Evolutionary conservation across 768 basidiomycete species (phyloP), one percentile per base, ranked within the genome.

Genomic region (Cystofilobasidium capitatum): DNA sequence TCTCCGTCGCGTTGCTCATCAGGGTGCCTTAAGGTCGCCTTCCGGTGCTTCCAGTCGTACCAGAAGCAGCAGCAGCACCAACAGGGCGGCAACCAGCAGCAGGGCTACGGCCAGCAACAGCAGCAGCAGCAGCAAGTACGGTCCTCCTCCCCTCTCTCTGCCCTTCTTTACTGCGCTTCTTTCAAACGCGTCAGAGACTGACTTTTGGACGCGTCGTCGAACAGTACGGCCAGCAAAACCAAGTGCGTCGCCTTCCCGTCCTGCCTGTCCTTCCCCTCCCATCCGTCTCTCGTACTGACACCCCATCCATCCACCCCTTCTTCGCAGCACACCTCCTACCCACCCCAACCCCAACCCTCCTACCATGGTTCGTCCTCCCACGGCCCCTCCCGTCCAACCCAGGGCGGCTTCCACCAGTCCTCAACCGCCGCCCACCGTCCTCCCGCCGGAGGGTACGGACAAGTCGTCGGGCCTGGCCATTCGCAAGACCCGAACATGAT

Each of bases 401-500:
- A 66, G 36, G 59, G 39, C 22, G 26, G 37, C 24, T 37, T 57
- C 29, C 64, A 65, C 35, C 64, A 65, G 55, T 31, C 33, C n/a
- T 26, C n/a, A 24, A 10, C 31, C 26, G 36, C 51, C 36, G 55
- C 54, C 40, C 20, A 58, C 17, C 36, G 63, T 13, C 44, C 33
- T 5, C 12, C 20, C 16, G 66, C 59, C 10, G 66, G 66, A 6
- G 39, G 44, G 5, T 68, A 68, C 44, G 66, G 66, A 16, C 66
- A 68, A 24, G 61, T 68, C 42, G 61, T 49, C 26, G 66, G 66
- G 12, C 66, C 66, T 13, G 61, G 61, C 29, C 51, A 62, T 16
- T 44, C 60, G 29, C 63, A 78, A 76, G 77, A 80, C 67, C 73
- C 74, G 29, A 75, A 79, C 70, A 71, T 76, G 70, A 73, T 77